These are phyloP conservation scores for Solanum megistacrolobum DNA, from an alignment of 257 asterid species.

Conservation along the genomic window DNA sequence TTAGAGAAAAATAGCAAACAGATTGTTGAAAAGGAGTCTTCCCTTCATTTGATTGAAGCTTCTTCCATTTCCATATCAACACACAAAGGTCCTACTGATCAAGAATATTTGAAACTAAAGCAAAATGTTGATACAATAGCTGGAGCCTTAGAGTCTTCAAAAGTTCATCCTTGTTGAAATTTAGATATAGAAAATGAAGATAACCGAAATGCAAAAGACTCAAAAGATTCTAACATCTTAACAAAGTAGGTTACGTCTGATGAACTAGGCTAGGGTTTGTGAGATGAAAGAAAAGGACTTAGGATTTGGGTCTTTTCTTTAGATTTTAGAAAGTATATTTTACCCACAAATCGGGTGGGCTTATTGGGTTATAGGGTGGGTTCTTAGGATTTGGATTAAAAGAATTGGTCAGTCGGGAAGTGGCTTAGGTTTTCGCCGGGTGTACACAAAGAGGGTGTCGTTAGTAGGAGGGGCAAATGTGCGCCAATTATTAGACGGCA, in stretches of 20 bases:
- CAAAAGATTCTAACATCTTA: constrained; percentile 4
- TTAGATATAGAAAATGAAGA: constrained; percentile 2
- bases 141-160: background rate
- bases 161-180: constrained; percentile 9
- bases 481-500: too few relatives aligned
- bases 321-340: too few relatives aligned
- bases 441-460: too few relatives aligned
- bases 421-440: too few relatives aligned
- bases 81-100: constrained; percentile 2
- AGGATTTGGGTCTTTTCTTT: too few relatives aligned
- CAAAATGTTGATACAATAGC: background rate
- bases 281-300: too few relatives aligned
- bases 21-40: constrained; percentile 1
- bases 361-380: too few relatives aligned
- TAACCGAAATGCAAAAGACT: constrained; percentile 5
- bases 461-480: too few relatives aligned
- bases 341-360: too few relatives aligned
- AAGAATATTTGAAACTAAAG: constrained; percentile 1
- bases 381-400: too few relatives aligned
- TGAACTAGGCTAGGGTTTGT: too few relatives aligned
- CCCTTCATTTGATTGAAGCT: constrained; percentile 10
- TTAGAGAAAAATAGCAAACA: constrained; percentile 11
- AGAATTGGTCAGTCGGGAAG: too few relatives aligned
- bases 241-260: background rate
- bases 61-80: constrained; percentile 1